Evolutionary conservation across 2,329 filamentous ascomycete species (phyloP).

Genomic region (Penicillium sp.): DNA sequence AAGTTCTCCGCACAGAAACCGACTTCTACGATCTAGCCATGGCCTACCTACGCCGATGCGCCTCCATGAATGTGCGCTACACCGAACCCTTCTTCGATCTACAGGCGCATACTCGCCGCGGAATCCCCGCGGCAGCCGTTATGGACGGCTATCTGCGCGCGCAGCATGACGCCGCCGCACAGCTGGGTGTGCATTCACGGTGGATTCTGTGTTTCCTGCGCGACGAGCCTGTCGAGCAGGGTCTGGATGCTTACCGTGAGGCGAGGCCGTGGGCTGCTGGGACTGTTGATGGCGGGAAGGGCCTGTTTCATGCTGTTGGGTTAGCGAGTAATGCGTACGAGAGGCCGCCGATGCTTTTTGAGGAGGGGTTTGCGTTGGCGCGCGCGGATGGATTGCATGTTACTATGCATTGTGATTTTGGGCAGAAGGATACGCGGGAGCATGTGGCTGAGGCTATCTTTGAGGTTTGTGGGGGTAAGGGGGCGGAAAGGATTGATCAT

Average conservation of each 20-base stretch:
- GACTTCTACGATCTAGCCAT: constrained; percentile 44
- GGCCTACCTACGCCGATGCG: constrained; percentile 34
- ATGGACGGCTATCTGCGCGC: constrained; percentile 38
- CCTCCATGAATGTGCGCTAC: constrained; percentile 40
- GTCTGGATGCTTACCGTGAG: constrained; percentile 37
- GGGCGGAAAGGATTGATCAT: constrained; percentile 42
- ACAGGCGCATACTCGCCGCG: constrained; percentile 42
- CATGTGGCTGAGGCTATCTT: constrained; percentile 42
- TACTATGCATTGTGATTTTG: constrained; percentile 53
- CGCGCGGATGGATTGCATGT: constrained; percentile 28
- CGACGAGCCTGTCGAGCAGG: constrained; percentile 39
- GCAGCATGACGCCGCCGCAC: constrained; percentile 25
- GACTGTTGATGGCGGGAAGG: constrained; percentile 25
- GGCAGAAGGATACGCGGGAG: constrained; percentile 47
- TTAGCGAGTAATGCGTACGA: constrained; percentile 49
- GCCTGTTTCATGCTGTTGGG: constrained; percentile 47
- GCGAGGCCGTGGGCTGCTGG: constrained; percentile 35
- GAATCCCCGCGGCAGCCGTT: constrained; percentile 29
- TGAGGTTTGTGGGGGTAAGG: constrained; percentile 28
- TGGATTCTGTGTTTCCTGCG: constrained; percentile 47
- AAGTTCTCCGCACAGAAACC: constrained; percentile 28
- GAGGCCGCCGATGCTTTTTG: constrained; percentile 46
- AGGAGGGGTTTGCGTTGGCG: constrained; percentile 35
- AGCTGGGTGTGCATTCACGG: constrained; percentile 28
- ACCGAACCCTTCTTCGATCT: constrained; percentile 45